Evolutionary conservation across 2,329 filamentous ascomycete genomes (phyloP).

Genomic region (Simplicillium aogashimaense): DNA sequence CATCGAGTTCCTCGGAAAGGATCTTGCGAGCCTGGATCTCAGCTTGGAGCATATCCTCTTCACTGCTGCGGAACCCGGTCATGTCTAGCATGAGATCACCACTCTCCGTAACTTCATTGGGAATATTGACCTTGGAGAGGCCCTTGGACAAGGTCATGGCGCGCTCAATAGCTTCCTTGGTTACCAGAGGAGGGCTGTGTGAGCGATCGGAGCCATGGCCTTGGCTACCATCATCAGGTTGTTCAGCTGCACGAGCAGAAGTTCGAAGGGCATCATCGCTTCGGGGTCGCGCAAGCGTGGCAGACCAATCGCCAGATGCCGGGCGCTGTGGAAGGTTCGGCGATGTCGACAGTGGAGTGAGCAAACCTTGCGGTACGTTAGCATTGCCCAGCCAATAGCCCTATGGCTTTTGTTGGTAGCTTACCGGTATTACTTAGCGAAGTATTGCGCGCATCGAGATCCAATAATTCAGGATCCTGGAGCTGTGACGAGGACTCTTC

Average conservation of each 20-base stretch:
- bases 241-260: slow-evolving; percentile 27
- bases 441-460: slow-evolving; percentile 41
- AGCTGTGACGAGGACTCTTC: slow-evolving; percentile 26
- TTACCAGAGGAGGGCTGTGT: slow-evolving; percentile 67
- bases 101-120: slow-evolving; percentile 80
- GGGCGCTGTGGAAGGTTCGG: slow-evolving; percentile 38
- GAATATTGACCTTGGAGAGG: slow-evolving; percentile 83
- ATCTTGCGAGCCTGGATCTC: slow-evolving; percentile 92
- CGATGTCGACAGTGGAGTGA: slow-evolving; percentile 44
- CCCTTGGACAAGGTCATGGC: slow-evolving; percentile 80
- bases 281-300: slow-evolving; percentile 30
- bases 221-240: slow-evolving; percentile 25
- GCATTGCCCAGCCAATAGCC: too few species aligned
- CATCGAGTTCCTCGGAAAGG: slow-evolving; percentile 83
- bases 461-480: slow-evolving; percentile 60
- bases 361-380: slow-evolving; percentile 23
- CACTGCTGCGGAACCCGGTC: slow-evolving; percentile 90
- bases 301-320: slow-evolving; percentile 41
- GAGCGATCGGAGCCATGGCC: slow-evolving; percentile 48
- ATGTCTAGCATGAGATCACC: slow-evolving; percentile 98
- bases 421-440: background rate
- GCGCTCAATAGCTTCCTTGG: slow-evolving; percentile 69
- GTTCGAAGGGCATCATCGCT: slow-evolving; percentile 45
- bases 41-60: slow-evolving; percentile 82
- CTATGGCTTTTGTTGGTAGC: background rate